Base-by-base conservation (phyloP, 805 yeast genomes). In the Brettanomyces naardenensis region DNA sequence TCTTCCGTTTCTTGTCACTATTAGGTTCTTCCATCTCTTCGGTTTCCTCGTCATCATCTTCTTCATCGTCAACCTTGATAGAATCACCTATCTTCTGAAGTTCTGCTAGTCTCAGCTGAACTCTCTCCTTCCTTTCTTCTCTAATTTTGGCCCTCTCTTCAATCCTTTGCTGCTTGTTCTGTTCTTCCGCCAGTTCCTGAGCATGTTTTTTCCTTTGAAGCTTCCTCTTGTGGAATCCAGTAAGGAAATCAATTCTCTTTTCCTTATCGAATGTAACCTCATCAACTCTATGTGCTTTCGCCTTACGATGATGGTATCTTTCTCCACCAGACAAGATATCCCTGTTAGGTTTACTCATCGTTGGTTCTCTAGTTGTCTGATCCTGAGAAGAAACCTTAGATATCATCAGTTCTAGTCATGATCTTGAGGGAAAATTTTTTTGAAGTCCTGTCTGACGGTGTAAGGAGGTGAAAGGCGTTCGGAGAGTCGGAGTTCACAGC, bases 191-290 rank as follows among this genome's bases (percentile, higher is more conserved):
- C 50, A 68, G 78, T 42, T 74, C 85, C 47, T 75, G 78, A 0
- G 97, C 97, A 46, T 80, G 78, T 63, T 87, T 89, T 62, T 84
- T 83, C 58, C 97, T 73, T 53, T 84, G 84, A 14, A 90, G 57
- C 57, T 90, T 90, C 53, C 98, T 74, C 63, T 90, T 90, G 60
- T 92, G 97, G 59, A 90, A 90, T 29, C 98, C 98, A 3, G 97
- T 90, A 47, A 90, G 64, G 58, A 78, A 90, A 43, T 90, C 95
- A 22, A 69, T 62, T 56, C 97, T 65, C n/a, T 82, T 72, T 15
- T 72, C 83, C 45, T 77, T 75, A 59, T 92, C 92, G 57, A 88
- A 92, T 2, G 73, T 76, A 21, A 92, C 94, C 57, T 87, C 96
- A 20, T 75, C 89, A 3, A 85, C 88, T 28, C 87, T 71, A 53